Conservation (phyloP, 768 basidiomycete genomes). For the Ephemerocybe angulata region DNA sequence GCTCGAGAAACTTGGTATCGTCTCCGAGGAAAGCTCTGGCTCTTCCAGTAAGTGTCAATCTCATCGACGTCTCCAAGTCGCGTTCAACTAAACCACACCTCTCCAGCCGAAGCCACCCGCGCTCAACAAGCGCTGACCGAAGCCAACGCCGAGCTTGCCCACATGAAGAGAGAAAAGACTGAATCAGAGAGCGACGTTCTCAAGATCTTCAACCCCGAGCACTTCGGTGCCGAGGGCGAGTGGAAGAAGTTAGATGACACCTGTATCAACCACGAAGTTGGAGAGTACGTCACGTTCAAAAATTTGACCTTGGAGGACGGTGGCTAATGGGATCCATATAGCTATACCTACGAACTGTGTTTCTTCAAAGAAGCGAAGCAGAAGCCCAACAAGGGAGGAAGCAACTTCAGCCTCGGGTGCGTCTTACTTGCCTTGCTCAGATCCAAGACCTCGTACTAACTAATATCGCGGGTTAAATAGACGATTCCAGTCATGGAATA, state of each 20-base stretch:
- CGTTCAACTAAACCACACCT: neutral
- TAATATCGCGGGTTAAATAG: slow-evolving; percentile 32
- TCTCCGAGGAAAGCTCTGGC: slow-evolving; percentile 45
- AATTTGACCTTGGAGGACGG: neutral
- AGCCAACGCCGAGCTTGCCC: slow-evolving; percentile 58
- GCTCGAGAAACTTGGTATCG: slow-evolving; percentile 62
- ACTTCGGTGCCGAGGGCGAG: slow-evolving; percentile 79
- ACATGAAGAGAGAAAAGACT: slow-evolving; percentile 49
- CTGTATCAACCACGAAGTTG: slow-evolving; percentile 77
- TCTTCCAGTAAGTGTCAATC: neutral
- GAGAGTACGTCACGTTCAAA: slow-evolving; percentile 69
- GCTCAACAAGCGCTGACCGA: slow-evolving; percentile 61
- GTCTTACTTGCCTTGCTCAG: slow-evolving; percentile 21
- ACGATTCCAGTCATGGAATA: slow-evolving; percentile 78
- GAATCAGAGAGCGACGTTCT: slow-evolving; percentile 54
- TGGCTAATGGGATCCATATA: slow-evolving; percentile 24
- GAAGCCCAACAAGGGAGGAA: slow-evolving; percentile 79
- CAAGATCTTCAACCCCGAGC: slow-evolving; percentile 60
- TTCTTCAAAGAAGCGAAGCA: slow-evolving; percentile 87
- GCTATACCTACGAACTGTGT: slow-evolving; percentile 94
- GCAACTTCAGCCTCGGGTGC: slow-evolving; percentile 78
- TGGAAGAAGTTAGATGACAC: slow-evolving; percentile 91
- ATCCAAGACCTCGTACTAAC: neutral
- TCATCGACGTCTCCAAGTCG: neutral
- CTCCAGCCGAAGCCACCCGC: slow-evolving; percentile 48